Evolutionary conservation across 768 basidiomycete genomes (phyloP).

Genomic region (Tylopilus vinaceipallidus): DNA sequence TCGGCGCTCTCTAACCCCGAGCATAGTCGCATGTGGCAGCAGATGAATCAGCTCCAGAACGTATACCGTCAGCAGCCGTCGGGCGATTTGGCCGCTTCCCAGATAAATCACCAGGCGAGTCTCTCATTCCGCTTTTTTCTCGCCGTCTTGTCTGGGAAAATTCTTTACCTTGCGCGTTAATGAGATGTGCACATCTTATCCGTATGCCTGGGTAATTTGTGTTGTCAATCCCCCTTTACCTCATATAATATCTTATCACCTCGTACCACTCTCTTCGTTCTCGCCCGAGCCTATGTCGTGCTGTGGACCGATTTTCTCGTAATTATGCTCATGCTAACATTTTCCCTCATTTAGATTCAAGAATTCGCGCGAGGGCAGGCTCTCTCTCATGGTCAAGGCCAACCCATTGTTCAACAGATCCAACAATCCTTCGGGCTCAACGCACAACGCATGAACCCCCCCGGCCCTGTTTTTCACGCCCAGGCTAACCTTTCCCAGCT

Average conservation of each 20-base stretch:
- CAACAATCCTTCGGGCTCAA: slow-evolving; percentile 43
- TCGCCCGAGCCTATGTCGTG: slow-evolving; percentile 6
- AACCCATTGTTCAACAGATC: slow-evolving; percentile 38
- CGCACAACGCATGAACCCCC: slow-evolving; percentile 37
- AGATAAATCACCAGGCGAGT: slow-evolving; percentile 50
- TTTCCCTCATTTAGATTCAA: slow-evolving; percentile 39
- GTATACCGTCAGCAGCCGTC: slow-evolving; percentile 43
- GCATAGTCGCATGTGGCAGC: slow-evolving; percentile 55
- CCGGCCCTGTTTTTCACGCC: slow-evolving; percentile 37
- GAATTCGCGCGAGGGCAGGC: slow-evolving; percentile 44
- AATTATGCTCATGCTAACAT: slow-evolving; percentile 25
- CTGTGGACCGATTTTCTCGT: slow-evolving; percentile 3
- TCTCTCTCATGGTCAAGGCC: slow-evolving; percentile 40
- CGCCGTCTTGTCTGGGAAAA: slow-evolving; percentile 17
- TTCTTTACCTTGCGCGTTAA: slow-evolving; percentile 5
- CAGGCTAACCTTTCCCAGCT: slow-evolving; percentile 28
- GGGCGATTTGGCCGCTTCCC: slow-evolving; percentile 39
- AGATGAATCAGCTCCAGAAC: slow-evolving; percentile 47
- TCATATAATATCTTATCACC: slow-evolving; percentile 16
- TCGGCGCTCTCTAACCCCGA: slow-evolving; percentile 48
- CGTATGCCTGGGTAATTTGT: slow-evolving; percentile 12
- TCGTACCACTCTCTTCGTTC: neutral
- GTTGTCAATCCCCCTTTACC: slow-evolving; percentile 20
- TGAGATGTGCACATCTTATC: slow-evolving; percentile 14
- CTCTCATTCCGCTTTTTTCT: slow-evolving; percentile 14